Conservation (phyloP, 495 filamentous ascomycete genomes). For the Trichoderma erinaceum region DNA sequence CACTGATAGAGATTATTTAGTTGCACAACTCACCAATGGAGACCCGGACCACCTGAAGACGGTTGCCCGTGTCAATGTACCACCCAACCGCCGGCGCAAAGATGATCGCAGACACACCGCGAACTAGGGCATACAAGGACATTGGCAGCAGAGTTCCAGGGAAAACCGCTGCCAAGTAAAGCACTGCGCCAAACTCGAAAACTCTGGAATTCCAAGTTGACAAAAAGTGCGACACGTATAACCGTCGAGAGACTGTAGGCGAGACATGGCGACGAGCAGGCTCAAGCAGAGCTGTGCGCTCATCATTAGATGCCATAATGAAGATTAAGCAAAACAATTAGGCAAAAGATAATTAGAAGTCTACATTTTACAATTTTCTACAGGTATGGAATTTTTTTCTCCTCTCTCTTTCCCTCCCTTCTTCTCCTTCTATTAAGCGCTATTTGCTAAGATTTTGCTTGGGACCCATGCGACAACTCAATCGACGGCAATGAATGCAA, state of each 20-base stretch:
- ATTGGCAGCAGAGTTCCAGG: slow-evolving; percentile 48
- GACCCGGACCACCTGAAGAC: slow-evolving; percentile 26
- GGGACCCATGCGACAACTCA: too few relatives aligned
- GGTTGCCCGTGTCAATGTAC: slow-evolving; percentile 26
- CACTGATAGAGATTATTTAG: background rate
- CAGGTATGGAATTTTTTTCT: too few relatives aligned
- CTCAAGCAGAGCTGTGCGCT: background rate
- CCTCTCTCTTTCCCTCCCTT: too few relatives aligned
- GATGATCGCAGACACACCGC: slow-evolving; percentile 27
- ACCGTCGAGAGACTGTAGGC: slow-evolving; percentile 20
- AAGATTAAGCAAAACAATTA: background rate
- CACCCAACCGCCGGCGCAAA: slow-evolving; percentile 23
- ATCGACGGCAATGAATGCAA: background rate
- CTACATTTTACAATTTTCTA: too few relatives aligned
- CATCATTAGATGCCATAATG: background rate
- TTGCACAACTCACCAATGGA: slow-evolving; percentile 23
- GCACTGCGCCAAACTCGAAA: slow-evolving; percentile 59
- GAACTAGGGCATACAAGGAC: slow-evolving; percentile 32
- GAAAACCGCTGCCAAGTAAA: slow-evolving; percentile 55
- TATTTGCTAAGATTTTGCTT: too few relatives aligned
- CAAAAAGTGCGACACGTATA: slow-evolving; percentile 49
- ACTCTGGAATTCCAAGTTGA: slow-evolving; percentile 67
- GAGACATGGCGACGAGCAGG: background rate
- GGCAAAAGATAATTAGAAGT: background rate
- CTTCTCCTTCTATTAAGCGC: too few relatives aligned